Base-by-base conservation (phyloP, 2,329 filamentous ascomycete genomes). In the Colletotrichum sp. region DNA sequence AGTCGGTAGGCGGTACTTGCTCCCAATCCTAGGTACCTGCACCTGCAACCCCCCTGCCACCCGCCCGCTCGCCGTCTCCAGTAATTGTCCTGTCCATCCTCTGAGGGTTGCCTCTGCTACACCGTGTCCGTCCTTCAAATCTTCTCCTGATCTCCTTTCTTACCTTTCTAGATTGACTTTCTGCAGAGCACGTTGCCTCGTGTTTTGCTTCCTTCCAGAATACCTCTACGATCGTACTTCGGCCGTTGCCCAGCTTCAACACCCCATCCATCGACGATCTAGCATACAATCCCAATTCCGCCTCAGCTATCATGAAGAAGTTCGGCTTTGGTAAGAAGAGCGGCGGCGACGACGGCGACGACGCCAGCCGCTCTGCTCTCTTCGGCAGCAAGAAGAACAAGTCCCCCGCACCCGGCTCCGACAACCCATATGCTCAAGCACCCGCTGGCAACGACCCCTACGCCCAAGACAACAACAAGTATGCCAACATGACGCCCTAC, bases 291-390 rank as follows among this genome's bases (percentile, higher is more conserved):
- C 7, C 18, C 69, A 67, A 44, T 63, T 36, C 62, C 13, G 28
- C 26, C 52, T 8, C 13, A 59, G 26, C 52, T 80, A 84, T 77
- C 77, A 93, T 93, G 91, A 90, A 89, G 85, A 92, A 90, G 80
- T 92, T 93, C 79, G 89, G 89, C 65, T 89, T 92, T 78, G 87
- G 90, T 78, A 91, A 89, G 84, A 92, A 89, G 84, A 92, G 91
- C 65, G 86, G 91, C 65, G 86, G 88, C 69, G 86, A 88, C 70
- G 89, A 89, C 68, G 84, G 82, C 79, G 89, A 89, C 75, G 87
- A 90, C 60, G 87, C 90, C 67, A 88, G 84, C 78, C 87, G 89
- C 72, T 84, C 85, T 78, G 88, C 89, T 62, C 86, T 91, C 68
- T 91, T 92, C 80, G 85, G 89, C 78, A 85, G 87, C 78, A 91